These are phyloP conservation scores for Russula abietina DNA, from an alignment of 768 basidiomycete species.

Conservation along the genomic window DNA sequence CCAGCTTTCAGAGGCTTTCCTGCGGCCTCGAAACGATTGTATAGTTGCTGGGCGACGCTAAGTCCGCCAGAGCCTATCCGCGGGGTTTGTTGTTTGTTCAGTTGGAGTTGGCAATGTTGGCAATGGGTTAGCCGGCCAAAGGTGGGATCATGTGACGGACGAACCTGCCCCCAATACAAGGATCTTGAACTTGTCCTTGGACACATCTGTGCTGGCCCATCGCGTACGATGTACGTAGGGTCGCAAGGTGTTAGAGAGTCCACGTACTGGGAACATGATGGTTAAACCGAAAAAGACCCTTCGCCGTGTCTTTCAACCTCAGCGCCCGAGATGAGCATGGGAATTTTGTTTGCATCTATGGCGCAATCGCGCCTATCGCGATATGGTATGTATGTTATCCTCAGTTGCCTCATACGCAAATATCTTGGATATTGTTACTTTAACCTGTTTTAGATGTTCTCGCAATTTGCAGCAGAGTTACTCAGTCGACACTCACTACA, in stretches of 20 bases:
- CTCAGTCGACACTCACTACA: too few relatives aligned
- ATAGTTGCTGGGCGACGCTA: conserved; percentile 82
- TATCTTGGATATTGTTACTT: too few relatives aligned
- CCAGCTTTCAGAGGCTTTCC: conserved; percentile 61
- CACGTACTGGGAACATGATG: conserved; percentile 14
- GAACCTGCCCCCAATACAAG: conserved; percentile 83
- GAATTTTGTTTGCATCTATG: conserved; percentile 3
- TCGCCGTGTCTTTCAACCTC: background rate
- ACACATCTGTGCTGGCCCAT: conserved; percentile 36
- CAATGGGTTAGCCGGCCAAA: background rate
- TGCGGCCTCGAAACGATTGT: conserved; percentile 65
- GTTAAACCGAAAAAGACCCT: background rate
- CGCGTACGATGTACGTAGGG: conserved; percentile 13
- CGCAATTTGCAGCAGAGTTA: background rate
- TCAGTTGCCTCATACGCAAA: background rate
- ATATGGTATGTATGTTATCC: background rate
- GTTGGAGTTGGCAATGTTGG: too few relatives aligned
- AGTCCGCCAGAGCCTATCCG: conserved; percentile 74
- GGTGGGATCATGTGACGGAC: conserved; percentile 26
- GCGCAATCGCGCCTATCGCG: conserved; percentile 3
- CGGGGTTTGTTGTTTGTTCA: background rate
- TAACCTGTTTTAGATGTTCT: background rate
- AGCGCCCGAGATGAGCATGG: background rate
- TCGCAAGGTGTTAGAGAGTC: conserved; percentile 5
- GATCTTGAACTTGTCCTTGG: conserved; percentile 65